A percentile compares a stretch with the other conserved stretches of the same genome.
Conservation (phyloP, 768 basidiomycete species). For the Xerocomellus chrysenteron region DNA sequence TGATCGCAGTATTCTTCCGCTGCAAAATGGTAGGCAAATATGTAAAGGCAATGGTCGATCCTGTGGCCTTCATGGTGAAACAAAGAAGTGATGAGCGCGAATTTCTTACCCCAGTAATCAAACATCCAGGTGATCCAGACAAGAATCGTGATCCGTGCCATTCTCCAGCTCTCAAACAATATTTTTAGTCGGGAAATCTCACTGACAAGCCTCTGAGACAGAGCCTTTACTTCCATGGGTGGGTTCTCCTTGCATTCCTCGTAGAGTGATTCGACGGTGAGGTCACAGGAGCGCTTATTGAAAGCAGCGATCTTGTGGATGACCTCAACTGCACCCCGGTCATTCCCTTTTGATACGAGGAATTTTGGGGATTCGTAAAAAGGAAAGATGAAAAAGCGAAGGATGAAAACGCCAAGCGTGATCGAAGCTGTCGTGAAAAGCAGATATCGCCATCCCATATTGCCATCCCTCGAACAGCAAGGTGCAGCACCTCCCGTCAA, state of each 20-base stretch:
- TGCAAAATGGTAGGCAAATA: conserved; percentile 13
- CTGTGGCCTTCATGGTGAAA: neutral
- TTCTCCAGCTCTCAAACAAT: conserved; percentile 16
- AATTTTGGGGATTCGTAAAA: conserved; percentile 17
- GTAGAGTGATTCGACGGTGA: conserved; percentile 15
- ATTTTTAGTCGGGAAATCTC: conserved; percentile 11
- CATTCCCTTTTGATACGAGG: conserved; percentile 15
- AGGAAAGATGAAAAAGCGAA: conserved; percentile 19
- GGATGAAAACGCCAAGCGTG: conserved; percentile 10
- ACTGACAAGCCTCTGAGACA: neutral
- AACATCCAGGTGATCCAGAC: conserved; percentile 19
- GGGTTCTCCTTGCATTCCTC: conserved; percentile 2
- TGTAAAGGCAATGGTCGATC: neutral
- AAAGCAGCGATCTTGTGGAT: conserved; percentile 15
- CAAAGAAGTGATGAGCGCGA: neutral
- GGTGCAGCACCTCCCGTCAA: conserved; percentile 11
- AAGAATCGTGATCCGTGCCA: conserved; percentile 6
- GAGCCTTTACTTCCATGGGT: neutral
- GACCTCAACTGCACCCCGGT: conserved; percentile 13
- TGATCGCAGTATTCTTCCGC: conserved; percentile 11
- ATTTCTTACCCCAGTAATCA: conserved; percentile 8
- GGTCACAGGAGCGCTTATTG: conserved; percentile 7
- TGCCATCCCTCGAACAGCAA: conserved; percentile 15
- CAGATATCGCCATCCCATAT: conserved; percentile 23
- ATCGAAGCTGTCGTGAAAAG: conserved; percentile 9